phyloP scores from a whole-genome alignment of 768 basidiomycete genomes.

The Rossbeevera mucosa region DNA sequence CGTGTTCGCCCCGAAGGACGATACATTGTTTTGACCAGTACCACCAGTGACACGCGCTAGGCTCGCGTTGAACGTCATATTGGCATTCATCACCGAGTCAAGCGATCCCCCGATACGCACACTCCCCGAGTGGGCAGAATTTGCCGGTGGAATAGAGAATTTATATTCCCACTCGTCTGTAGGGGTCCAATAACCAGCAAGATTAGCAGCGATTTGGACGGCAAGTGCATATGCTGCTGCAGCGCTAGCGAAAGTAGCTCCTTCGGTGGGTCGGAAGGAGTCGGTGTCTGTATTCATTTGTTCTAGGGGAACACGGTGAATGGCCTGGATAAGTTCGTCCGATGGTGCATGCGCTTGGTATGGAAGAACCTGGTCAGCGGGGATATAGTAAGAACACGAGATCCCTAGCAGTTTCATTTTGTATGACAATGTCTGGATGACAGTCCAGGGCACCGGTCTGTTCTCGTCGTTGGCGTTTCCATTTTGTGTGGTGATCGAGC shows the following conservation, averaged over 20 bases:
- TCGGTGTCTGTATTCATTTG: slow-evolving; percentile 43
- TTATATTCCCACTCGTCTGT: slow-evolving; percentile 71
- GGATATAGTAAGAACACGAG: slow-evolving; percentile 42
- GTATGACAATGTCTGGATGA: slow-evolving; percentile 60
- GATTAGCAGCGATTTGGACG: slow-evolving; percentile 60
- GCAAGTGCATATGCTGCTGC: slow-evolving; percentile 65
- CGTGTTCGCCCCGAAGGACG: neutral
- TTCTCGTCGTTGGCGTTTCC: slow-evolving; percentile 13
- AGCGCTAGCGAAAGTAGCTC: slow-evolving; percentile 43
- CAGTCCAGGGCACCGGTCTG: slow-evolving; percentile 46
- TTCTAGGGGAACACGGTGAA: slow-evolving; percentile 42
- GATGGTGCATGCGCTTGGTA: slow-evolving; percentile 67
- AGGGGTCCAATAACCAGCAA: slow-evolving; percentile 64
- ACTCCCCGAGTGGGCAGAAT: slow-evolving; percentile 6
- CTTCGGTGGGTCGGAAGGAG: slow-evolving; percentile 46
- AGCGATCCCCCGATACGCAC: slow-evolving; percentile 27
- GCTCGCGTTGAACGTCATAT: slow-evolving; percentile 39
- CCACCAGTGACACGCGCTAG: slow-evolving; percentile 12
- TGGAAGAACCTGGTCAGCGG: slow-evolving; percentile 61
- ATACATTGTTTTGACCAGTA: slow-evolving; percentile 7
- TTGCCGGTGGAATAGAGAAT: slow-evolving; percentile 37
- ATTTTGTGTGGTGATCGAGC: slow-evolving; percentile 1
- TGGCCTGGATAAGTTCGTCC: slow-evolving; percentile 44
- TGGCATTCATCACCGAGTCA: slow-evolving; percentile 43
- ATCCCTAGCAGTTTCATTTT: slow-evolving; percentile 65